Evolutionary conservation across 768 basidiomycete genomes (phyloP).

Genomic region (Podaxis rugospora): DNA sequence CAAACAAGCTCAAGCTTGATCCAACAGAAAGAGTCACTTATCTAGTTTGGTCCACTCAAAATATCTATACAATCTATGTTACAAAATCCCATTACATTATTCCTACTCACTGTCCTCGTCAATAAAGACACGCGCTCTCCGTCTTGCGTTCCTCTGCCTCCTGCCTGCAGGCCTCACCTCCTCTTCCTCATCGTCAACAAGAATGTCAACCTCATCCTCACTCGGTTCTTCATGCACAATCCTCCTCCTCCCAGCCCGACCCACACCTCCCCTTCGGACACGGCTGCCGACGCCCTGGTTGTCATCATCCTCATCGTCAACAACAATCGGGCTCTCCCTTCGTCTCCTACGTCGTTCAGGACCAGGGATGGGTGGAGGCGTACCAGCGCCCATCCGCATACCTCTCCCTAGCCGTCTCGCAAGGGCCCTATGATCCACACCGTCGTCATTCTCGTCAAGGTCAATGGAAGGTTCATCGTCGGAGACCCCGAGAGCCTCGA

Average conservation of each 20-base stretch:
- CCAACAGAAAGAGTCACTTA: neutral
- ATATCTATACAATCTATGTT: neutral
- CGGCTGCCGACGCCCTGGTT: neutral
- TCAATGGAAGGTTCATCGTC: constrained; percentile 30
- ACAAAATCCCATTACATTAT: neutral
- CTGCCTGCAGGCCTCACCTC: constrained; percentile 18
- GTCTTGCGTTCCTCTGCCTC: neutral
- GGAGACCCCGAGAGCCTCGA: constrained; percentile 19
- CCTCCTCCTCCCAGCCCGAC: constrained; percentile 39
- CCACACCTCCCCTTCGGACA: neutral
- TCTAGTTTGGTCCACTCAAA: neutral
- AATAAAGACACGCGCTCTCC: neutral
- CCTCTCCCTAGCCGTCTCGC: constrained; percentile 18
- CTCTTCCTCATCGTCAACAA: constrained; percentile 36
- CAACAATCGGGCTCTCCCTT: neutral
- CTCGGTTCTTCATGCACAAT: constrained; percentile 32
- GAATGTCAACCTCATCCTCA: constrained; percentile 21
- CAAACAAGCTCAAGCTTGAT: neutral
- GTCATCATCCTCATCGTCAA: neutral
- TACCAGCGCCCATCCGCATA: constrained; percentile 5
- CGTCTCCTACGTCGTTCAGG: neutral
- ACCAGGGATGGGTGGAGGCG: neutral
- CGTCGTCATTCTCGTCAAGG: constrained; percentile 33
- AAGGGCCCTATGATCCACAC: constrained; percentile 39
- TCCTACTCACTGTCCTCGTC: neutral